Evolutionary conservation across 805 yeast species (phyloP).

Genomic region (Limtongia smithiae): DNA sequence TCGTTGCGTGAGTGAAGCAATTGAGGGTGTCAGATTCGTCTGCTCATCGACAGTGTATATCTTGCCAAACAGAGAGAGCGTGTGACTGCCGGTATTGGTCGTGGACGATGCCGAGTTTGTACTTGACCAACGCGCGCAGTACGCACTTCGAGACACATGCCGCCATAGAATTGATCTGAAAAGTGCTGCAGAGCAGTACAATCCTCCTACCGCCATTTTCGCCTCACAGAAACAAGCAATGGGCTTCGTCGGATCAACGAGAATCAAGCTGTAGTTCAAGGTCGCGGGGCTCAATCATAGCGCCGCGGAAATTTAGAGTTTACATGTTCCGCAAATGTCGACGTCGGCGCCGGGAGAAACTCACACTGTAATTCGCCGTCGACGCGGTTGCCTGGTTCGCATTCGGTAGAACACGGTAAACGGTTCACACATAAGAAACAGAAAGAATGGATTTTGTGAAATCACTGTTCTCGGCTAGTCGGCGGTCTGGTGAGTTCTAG

Average conservation of each 20-base stretch:
- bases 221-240: too few species aligned
- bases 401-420: not conserved
- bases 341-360: too few species aligned
- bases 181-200: too few species aligned
- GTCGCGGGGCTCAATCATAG: too few species aligned
- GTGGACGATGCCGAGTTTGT: conserved; percentile 1
- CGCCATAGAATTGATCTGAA: too few species aligned
- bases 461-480: conserved; percentile 11
- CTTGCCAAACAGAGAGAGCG: conserved; percentile 3
- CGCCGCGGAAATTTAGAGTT: conserved; percentile 5
- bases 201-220: too few species aligned
- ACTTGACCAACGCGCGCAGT: not conserved
- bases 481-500: conserved; percentile 18
- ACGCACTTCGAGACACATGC: too few species aligned
- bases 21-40: conserved; percentile 82
- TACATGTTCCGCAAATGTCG: not conserved
- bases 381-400: not conserved
- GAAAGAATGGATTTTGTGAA: conserved; percentile 10
- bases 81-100: not conserved
- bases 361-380: not conserved
- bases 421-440: not conserved
- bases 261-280: too few species aligned
- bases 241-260: too few species aligned
- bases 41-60: conserved; percentile 52
- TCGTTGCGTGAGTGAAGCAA: conserved; percentile 63